Base-by-base conservation (phyloP, 306 rosid genomes). In the Luffa aegyptiaca region DNA sequence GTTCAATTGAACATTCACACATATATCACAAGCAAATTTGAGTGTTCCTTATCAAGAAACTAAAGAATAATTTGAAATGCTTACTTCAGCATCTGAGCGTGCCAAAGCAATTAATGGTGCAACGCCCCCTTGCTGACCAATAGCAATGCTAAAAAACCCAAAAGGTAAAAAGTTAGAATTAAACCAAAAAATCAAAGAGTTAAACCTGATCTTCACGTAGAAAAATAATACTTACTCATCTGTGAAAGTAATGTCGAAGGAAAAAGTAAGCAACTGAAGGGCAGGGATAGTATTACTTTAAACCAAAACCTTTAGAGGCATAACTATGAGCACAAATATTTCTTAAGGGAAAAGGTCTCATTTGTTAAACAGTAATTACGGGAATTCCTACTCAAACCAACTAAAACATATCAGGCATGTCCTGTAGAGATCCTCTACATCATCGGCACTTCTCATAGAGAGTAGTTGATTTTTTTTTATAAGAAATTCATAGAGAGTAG, bases 51-150 rank as follows among this genome's bases (percentile, higher is more conserved):
- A 42, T 77, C 41, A 41, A 39, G 4, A 5, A 10, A 76, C 49
- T 36, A 57, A 65, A 45, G 59, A 80, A 81, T 48, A 72, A 70
- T 84, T 83, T 49, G 83, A 77, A 84, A 85, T 66, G 72, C 92
- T 85, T 89, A 92, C 99, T 90, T 90, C 97, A 12, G 93, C 90
- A 42, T 91, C 97, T 63, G 97, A 96, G 59, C 97, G 90, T 3
- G 99, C 98, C 82, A 93, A 88, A 7, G 97, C 98, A 89, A 96
- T 96, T 86, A 96, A 85, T 48, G 99, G 98, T 37, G 95, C 98
- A 73, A 96, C 99, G 75, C 99, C 99, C 68, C 98, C 99, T 93
- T 96, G 98, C 77, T 90, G 92, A 76, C 99, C 99, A 86, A 96
- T 96, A 73, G 99, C 98, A 89, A 96, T 85, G 84, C 99, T 96